A percentile compares a stretch with the other conserved stretches of the same genome.
Evolutionary conservation across 2,329 filamentous ascomycete genomes (phyloP).

Genomic region (Arthroderma sp.): DNA sequence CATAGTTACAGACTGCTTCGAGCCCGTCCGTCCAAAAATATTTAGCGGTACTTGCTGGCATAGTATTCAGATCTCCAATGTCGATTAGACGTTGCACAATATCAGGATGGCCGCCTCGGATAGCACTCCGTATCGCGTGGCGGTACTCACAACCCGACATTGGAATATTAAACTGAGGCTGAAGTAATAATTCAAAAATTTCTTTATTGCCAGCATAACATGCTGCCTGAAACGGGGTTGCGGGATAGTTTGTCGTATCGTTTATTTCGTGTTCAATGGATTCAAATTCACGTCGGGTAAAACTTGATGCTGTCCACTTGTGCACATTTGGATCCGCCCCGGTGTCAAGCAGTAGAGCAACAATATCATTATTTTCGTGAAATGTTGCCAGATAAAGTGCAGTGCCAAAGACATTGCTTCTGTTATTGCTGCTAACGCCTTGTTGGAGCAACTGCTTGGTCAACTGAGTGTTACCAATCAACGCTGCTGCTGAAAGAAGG

Average conservation of each 20-base stretch:
- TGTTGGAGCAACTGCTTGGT: background rate
- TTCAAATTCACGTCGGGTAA: background rate
- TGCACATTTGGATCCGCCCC: background rate
- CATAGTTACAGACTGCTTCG: constrained; percentile 1
- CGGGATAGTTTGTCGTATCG: background rate
- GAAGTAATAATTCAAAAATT: too few species aligned
- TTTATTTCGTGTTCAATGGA: background rate
- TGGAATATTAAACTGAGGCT: too few species aligned
- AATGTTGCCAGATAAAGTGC: constrained; percentile 2
- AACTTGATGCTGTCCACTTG: background rate
- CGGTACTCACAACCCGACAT: background rate
- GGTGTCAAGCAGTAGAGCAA: background rate
- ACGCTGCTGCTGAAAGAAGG: constrained; percentile 3
- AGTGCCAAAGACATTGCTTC: constrained; percentile 2
- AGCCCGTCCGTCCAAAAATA: constrained; percentile 1
- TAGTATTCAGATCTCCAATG: constrained; percentile 1
- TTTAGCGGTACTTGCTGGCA: background rate
- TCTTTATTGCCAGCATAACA: too few species aligned
- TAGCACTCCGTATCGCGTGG: background rate
- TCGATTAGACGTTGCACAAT: constrained; percentile 1
- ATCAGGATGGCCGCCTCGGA: constrained; percentile 1
- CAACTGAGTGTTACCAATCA: background rate
- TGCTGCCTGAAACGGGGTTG: background rate
- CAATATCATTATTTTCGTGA: background rate
- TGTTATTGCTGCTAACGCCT: background rate